A percentile compares a stretch with the other conserved stretches of the same genome.
Conservation (phyloP, 139 green algal species). For the Chlamydomonas sphaeroides region DNA sequence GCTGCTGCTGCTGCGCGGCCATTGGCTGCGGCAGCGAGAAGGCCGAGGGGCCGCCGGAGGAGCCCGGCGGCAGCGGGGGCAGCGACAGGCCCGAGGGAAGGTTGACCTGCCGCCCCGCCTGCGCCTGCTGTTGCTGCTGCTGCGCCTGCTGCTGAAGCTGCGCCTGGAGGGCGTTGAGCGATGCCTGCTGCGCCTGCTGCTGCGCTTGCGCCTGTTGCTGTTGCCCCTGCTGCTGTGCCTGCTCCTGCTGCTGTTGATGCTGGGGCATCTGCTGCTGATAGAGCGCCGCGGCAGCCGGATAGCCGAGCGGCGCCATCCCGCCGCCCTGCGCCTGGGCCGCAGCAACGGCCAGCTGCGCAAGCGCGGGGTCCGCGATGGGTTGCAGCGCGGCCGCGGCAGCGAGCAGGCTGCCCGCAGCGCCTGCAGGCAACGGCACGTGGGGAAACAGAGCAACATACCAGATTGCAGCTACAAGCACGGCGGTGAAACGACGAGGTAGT, state of each 20-base stretch:
- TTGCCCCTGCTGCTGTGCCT: not conserved
- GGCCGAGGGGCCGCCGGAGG: too few species aligned
- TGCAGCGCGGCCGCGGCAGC: not conserved
- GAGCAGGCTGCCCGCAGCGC: too few species aligned
- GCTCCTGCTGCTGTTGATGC: not conserved
- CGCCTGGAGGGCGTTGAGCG: too few species aligned
- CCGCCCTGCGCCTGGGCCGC: conserved; percentile 17
- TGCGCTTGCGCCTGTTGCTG: not conserved
- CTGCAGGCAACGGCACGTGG: too few species aligned
- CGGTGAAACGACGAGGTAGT: too few species aligned
- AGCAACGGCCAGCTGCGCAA: not conserved
- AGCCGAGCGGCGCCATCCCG: not conserved
- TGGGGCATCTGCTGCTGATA: not conserved
- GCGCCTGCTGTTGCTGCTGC: not conserved
- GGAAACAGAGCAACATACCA: too few species aligned
- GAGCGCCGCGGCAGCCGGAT: not conserved
- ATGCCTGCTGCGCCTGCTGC: not conserved
- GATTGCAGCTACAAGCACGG: too few species aligned
- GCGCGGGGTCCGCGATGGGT: not conserved
- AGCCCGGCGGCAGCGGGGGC: too few species aligned
- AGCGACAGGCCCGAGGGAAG: not conserved
- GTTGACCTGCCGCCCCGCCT: not conserved
- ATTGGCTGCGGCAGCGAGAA: too few species aligned
- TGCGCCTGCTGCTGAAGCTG: not conserved
- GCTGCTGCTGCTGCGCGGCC: not conserved